These are phyloP conservation scores for Termitomyces sp. DNA, from an alignment of 768 basidiomycete species.

Conservation along the genomic window DNA sequence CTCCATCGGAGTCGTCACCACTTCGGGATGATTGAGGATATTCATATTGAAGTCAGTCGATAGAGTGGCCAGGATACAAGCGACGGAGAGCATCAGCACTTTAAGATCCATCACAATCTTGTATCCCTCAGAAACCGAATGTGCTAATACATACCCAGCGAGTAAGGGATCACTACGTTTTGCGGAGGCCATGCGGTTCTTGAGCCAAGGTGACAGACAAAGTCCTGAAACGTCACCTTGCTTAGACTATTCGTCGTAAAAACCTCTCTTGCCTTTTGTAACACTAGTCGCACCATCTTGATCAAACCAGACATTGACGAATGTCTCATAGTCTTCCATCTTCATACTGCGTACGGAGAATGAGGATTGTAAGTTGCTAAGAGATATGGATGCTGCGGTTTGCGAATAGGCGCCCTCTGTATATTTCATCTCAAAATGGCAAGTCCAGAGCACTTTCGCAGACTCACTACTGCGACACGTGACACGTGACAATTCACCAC, in stretches of 20 bases:
- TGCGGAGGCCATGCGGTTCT: constrained; percentile 39
- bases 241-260: constrained; percentile 48
- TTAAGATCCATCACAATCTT: background rate
- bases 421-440: background rate
- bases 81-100: constrained; percentile 44
- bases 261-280: constrained; percentile 25
- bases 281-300: background rate
- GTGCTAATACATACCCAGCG: constrained; percentile 32
- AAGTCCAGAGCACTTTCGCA: background rate
- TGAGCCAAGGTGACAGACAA: background rate
- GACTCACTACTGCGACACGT: background rate
- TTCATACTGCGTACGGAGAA: background rate
- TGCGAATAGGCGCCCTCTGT: background rate
- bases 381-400: background rate
- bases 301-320: constrained; percentile 14
- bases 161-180: constrained; percentile 39
- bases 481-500: constrained; percentile 11
- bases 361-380: background rate
- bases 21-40: constrained; percentile 46
- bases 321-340: constrained; percentile 11
- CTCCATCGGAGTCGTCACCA: constrained; percentile 36
- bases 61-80: constrained; percentile 55
- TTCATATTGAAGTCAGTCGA: constrained; percentile 41
- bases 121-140: background rate
- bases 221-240: constrained; percentile 29